Evolutionary conservation across 371 early-diverging fungal species (phyloP), one percentile per base, ranked within the genome.

Genomic region (Parasitella parasitica): DNA sequence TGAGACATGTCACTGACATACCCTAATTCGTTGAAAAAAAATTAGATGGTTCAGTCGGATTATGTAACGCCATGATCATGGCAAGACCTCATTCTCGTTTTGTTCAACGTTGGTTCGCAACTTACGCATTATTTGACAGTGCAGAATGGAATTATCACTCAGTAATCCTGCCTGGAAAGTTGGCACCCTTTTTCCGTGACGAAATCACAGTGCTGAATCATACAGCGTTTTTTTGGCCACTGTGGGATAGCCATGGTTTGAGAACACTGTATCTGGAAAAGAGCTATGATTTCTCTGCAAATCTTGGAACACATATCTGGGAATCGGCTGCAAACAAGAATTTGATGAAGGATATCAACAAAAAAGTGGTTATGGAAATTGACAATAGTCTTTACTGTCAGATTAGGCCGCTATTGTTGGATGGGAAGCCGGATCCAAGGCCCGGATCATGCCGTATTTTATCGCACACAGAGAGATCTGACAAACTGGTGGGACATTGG

Each of bases 51-150:
- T 70, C 74, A 0, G 61, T 76, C 11, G 85, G 85, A 3, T 50
- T 84, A 16, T 82, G 81, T 65, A 84, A 82, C 56, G 82, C 81
- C 27, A 72, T 84, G 65, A 79, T 84, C 24, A 67, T 82, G 64
- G 55, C 81, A 1, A 62, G 71, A 28, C 81, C 81, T 2, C 75
- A 79, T 46, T 68, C 85, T 4, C 57, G 75, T 1, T 84, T 84
- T 41, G 35, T 82, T 32, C 32, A 79, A 43, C 73, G 80, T 4
- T 84, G 82, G 80, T 73, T 70, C 35, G 73, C 71, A 1, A 72
- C 75, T 2, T 84, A 84, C 65, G 57, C 63, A 20, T 69, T 77
- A 0, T 82, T 84, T 53, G 71, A 82, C 39, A 61, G 62, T 12
- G 34, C 43, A 1, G 62, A 75, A 28, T 82, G 82, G 82, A 80